Evolutionary conservation across 306 rosid genomes (phyloP).

Genomic region (Sphenostylis stenocarpa): DNA sequence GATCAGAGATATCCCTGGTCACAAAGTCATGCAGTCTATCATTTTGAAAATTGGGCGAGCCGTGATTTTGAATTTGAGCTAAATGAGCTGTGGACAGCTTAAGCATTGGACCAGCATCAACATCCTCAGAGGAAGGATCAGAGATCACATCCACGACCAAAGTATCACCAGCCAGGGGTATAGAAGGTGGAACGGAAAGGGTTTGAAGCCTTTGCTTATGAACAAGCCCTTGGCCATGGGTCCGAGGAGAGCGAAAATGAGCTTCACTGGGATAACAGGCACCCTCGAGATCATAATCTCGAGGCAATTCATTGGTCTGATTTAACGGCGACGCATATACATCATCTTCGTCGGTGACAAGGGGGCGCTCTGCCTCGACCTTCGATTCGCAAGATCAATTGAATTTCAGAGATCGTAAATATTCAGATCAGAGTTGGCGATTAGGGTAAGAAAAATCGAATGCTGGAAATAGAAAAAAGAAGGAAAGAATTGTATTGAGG

Average conservation of each 20-base stretch:
- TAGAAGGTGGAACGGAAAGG: conserved; percentile 42
- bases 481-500: neutral
- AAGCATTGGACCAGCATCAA: conserved; percentile 64
- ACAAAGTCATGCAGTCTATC: conserved; percentile 45
- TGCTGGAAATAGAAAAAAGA: neutral
- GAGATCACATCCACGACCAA: conserved; percentile 54
- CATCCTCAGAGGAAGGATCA: conserved; percentile 49
- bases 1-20: conserved; percentile 44
- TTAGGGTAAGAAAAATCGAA: conserved; percentile 17
- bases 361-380: conserved; percentile 83
- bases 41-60: conserved; percentile 38
- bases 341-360: conserved; percentile 50
- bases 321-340: conserved; percentile 33
- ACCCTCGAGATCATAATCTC: conserved; percentile 89
- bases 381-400: conserved; percentile 21
- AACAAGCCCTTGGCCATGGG: conserved; percentile 62
- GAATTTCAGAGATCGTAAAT: neutral
- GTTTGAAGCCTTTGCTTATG: conserved; percentile 67
- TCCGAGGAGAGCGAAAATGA: conserved; percentile 59
- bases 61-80: conserved; percentile 49
- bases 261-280: conserved; percentile 62
- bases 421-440: neutral
- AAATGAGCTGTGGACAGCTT: conserved; percentile 46
- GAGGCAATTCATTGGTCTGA: conserved; percentile 53
- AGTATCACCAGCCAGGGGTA: conserved; percentile 46